phyloP scores from a whole-genome alignment of 139 green algal genomes.

The Closterium sp. region DNA sequence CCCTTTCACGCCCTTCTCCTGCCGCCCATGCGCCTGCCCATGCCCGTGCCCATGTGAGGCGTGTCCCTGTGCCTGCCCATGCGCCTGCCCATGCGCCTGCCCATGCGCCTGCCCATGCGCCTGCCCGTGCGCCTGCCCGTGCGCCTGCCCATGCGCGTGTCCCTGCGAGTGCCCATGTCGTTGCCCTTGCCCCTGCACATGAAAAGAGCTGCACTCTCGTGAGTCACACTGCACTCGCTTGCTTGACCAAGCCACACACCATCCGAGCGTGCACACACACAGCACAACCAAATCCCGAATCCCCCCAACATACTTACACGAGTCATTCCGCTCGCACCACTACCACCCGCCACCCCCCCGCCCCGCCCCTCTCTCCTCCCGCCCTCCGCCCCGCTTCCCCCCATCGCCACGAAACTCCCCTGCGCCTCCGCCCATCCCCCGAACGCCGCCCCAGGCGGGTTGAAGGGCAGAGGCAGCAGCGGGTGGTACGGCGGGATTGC shows the following conservation, averaged over 20 bases:
- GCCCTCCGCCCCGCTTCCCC: neutral
- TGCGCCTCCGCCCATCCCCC: neutral
- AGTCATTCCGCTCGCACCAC: neutral
- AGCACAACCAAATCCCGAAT: neutral
- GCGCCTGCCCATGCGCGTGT: neutral
- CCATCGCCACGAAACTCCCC: neutral
- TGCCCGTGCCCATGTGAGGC: neutral
- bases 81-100: neutral
- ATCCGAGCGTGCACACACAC: neutral
- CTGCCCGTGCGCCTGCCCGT: neutral
- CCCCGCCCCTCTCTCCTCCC: neutral
- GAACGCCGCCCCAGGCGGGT: neutral
- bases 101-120: neutral
- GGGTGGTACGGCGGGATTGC: neutral
- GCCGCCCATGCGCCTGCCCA: neutral
- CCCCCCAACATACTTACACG: neutral
- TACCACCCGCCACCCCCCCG: neutral
- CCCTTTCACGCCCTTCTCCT: neutral
- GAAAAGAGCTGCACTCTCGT: neutral
- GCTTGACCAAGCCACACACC: neutral
- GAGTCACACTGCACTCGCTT: no score
- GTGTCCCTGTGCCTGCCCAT: neutral
- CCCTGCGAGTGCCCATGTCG: neutral
- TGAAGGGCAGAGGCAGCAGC: neutral
- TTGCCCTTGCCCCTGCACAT: neutral